These are phyloP conservation scores for Melanogaster broomeanus DNA, from an alignment of 768 basidiomycete species.

Conservation along the genomic window DNA sequence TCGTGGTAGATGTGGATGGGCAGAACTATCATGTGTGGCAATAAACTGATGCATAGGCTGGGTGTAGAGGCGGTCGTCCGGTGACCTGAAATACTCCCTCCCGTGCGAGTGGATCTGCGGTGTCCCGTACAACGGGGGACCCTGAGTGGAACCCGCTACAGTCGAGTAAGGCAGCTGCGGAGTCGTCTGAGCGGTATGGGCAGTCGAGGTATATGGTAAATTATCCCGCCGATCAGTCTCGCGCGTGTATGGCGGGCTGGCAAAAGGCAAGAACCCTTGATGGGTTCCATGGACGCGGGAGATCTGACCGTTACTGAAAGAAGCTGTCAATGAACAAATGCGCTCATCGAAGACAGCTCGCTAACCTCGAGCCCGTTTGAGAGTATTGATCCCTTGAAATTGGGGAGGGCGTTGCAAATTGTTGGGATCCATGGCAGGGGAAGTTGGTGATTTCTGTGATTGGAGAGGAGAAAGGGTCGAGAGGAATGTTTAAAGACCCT, in stretches of 20 bases:
- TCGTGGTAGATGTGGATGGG: too few species aligned
- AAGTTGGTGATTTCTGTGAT: constrained; percentile 23
- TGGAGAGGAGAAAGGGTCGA: constrained; percentile 9
- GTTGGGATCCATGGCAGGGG: constrained; percentile 17
- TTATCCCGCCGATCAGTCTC: background rate
- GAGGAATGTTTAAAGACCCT: too few species aligned
- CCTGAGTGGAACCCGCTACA: too few species aligned
- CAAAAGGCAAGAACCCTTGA: background rate
- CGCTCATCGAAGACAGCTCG: constrained; percentile 6
- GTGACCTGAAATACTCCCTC: too few species aligned
- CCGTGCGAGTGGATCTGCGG: too few species aligned
- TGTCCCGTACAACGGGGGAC: too few species aligned
- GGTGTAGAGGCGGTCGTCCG: too few species aligned
- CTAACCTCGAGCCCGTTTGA: constrained; percentile 15
- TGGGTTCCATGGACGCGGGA: background rate
- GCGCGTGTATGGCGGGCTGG: background rate
- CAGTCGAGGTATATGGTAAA: constrained; percentile 5
- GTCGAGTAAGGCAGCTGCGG: too few species aligned
- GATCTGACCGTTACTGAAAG: constrained; percentile 12
- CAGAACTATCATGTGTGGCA: too few species aligned
- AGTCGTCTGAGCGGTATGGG: background rate
- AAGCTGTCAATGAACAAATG: background rate
- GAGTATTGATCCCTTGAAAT: constrained; percentile 1
- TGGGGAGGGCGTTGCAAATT: constrained; percentile 4
- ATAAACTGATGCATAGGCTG: too few species aligned